These are phyloP conservation scores for Tolypocladium endophyticum DNA, from an alignment of 2,329 filamentous ascomycete genomes.

Conservation along the genomic window DNA sequence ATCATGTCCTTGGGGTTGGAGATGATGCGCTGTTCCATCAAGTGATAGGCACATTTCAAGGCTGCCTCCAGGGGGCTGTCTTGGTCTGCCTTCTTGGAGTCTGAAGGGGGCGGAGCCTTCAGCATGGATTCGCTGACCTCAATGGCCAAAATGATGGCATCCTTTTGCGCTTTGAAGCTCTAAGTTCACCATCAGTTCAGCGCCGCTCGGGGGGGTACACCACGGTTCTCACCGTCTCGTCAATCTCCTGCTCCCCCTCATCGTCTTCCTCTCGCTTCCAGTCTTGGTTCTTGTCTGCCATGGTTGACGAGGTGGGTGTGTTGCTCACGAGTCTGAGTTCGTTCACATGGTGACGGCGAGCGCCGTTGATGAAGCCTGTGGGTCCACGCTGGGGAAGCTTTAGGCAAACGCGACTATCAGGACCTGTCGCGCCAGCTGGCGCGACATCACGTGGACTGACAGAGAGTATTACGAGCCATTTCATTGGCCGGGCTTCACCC, in stretches of 20 bases:
- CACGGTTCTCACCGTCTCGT: conserved; percentile 44
- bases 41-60: conserved; percentile 82
- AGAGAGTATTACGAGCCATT: conserved; percentile 8
- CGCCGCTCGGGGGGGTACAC: neutral
- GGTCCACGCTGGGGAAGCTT: conserved; percentile 10
- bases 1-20: conserved; percentile 96
- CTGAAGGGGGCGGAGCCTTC: conserved; percentile 47
- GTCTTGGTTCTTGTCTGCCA: conserved; percentile 27
- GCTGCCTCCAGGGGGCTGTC: conserved; percentile 76
- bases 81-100: conserved; percentile 64
- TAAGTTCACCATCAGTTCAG: conserved; percentile 20
- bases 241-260: conserved; percentile 48
- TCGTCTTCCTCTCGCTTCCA: conserved; percentile 49
- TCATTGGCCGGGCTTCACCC: conserved; percentile 12
- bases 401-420: conserved; percentile 20
- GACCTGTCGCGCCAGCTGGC: conserved; percentile 12
- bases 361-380: neutral
- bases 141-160: conserved; percentile 96
- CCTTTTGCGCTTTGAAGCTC: conserved; percentile 87
- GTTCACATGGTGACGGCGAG: neutral
- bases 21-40: conserved; percentile 98
- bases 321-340: conserved; percentile 2
- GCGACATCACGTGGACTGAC: conserved; percentile 19
- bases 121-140: conserved; percentile 88
- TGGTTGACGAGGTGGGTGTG: conserved; percentile 5